These are phyloP conservation scores for Blastobotrys mokoenaii DNA, from an alignment of 805 yeast genomes.

Conservation along the genomic window DNA sequence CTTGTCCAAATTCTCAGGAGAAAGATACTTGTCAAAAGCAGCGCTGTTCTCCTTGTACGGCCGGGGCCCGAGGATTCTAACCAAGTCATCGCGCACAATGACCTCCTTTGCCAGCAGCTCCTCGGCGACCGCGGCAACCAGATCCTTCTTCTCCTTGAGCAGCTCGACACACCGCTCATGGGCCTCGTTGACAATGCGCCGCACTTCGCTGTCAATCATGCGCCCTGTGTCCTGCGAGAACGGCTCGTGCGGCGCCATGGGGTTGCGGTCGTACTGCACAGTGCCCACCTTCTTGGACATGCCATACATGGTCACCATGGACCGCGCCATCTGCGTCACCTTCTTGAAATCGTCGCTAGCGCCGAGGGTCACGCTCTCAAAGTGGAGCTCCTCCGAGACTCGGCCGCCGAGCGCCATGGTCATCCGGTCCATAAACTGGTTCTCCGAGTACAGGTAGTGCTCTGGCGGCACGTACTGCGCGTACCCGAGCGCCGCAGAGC, in stretches of 20 bases:
- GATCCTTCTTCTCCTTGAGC: constrained; percentile 48
- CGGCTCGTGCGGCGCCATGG: constrained; percentile 39
- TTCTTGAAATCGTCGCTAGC: constrained; percentile 90
- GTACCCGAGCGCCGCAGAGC: constrained; percentile 92
- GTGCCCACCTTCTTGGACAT: constrained; percentile 79
- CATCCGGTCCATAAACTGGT: constrained; percentile 76
- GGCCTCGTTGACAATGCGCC: constrained; percentile 56
- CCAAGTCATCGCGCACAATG: constrained; percentile 75
- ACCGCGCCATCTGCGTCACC: constrained; percentile 79
- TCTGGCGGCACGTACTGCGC: constrained; percentile 93
- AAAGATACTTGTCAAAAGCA: constrained; percentile 80
- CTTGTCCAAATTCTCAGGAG: background rate
- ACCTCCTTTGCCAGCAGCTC: constrained; percentile 65
- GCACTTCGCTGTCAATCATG: constrained; percentile 61
- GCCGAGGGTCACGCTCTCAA: constrained; percentile 81
- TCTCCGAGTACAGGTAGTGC: constrained; percentile 65
- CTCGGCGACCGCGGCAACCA: constrained; percentile 66
- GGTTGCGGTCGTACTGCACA: constrained; percentile 40
- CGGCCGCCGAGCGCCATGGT: constrained; percentile 93
- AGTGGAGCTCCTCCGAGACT: constrained; percentile 84
- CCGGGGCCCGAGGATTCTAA: constrained; percentile 64
- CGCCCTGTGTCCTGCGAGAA: constrained; percentile 67
- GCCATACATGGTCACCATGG: constrained; percentile 82
- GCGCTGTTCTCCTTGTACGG: constrained; percentile 74
- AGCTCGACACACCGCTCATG: constrained; percentile 51